Evolutionary conservation across 352 stramenopile genomes (phyloP), one percentile per base, ranked within the genome.

Genomic region (Saprolegnia parasitica): DNA sequence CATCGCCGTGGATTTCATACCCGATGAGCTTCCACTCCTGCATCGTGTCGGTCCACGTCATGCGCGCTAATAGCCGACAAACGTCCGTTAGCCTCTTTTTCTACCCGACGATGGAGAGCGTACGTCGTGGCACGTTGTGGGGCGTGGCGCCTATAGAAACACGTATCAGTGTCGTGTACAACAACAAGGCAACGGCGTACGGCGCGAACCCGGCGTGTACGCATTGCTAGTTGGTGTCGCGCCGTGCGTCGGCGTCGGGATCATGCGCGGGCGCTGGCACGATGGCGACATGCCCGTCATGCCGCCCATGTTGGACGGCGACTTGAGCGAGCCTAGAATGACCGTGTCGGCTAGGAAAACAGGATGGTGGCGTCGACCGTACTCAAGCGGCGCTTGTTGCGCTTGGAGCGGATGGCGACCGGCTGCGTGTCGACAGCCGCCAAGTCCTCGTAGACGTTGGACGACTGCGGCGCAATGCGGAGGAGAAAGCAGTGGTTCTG

Each of bases 381-480:
- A 70, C 84, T 78, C n/a, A 93, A 75, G 56, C 90, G 93, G 42
- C 90, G 76, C 74, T 97, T 97, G 75, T 97, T 98, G 21, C 94
- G 89, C 81, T 99, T 99, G 20, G 90, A 98, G 39, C 92, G 89
- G 60, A 98, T 93, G 4, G 90, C 85, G 63, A 99, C 96, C 21
- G 93, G 72, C n/a, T 78, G 82, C 55, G 85, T 97, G 29, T 84
- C 83, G 49, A 82, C 91, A 10, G 89, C 84, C 45, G 91, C 91
- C 57, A 98, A 94, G 67, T 98, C 90, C 72, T 91, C 83, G 67
- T 92, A 95, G 80, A 93, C 92, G 42, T 78, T 81, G 46, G 81
- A 89, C 24, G 78, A 80, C 65, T 97, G 90, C 0, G 94, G 86
- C 21, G 82, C 84, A 45, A 99, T 84, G 72, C 97, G 77, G 26